Conservation (phyloP, 371 early-diverging fungal genomes). For the Entomophthora muscae region DNA sequence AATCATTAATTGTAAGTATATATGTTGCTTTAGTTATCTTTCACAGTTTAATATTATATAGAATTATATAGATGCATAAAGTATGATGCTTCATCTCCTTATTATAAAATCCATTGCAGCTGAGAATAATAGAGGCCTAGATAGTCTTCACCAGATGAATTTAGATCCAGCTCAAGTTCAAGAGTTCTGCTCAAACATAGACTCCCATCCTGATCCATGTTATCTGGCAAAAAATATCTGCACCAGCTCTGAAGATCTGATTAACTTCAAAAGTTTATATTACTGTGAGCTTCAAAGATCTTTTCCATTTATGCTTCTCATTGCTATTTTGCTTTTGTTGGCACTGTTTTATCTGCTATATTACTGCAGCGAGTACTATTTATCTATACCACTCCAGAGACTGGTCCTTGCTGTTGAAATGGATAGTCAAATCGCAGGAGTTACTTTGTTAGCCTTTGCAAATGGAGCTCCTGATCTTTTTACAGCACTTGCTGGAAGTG, state of each 20-base stretch:
- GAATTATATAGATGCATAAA: no score
- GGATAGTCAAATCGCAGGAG: conserved; percentile 9
- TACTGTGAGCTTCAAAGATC: neutral
- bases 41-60: no score
- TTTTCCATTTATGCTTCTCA: neutral
- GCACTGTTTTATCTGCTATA: no score
- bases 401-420: neutral
- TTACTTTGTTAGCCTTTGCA: conserved; percentile 11
- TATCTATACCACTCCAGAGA: neutral
- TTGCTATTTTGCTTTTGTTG: no score
- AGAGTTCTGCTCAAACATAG: no score
- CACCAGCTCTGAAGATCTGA: neutral
- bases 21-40: no score
- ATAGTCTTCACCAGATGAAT: no score
- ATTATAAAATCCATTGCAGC: no score
- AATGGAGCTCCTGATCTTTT: conserved; percentile 14
- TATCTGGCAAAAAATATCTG: neutral
- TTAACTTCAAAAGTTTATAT: neutral
- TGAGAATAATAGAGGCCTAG: no score
- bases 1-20: no score
- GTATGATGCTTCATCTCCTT: no score
- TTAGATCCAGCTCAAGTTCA: no score
- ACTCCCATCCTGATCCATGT: neutral
- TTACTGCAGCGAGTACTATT: conserved; percentile 1
- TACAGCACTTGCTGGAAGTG: conserved; percentile 8